Base-by-base conservation (phyloP, 139 green algal species). In the Haematococcus lacustris region DNA sequence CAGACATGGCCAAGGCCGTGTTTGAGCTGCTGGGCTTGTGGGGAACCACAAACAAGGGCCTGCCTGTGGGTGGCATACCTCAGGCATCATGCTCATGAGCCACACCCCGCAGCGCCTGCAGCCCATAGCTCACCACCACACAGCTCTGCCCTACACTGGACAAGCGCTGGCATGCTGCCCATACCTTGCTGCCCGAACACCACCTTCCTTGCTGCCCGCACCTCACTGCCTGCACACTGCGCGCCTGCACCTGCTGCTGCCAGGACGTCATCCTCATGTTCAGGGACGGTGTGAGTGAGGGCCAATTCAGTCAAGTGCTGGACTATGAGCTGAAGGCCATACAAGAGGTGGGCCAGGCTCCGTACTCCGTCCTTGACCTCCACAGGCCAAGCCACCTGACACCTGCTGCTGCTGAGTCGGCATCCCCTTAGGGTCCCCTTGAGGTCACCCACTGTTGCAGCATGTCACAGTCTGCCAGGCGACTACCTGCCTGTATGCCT, bases 301-400 rank as follows among this genome's bases (percentile, higher is more conserved):
- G 91, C 0, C 90, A 97, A 82, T 97, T 97, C 78, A 73, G 88
- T 35, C 70, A 90, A 71, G 88, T 96, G 51, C 68, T 86, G 64
- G 50, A 41, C 13, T 66, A 80, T 28, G 83, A 88, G 78, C 83
- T 80, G 64, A 71, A 30, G 26, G 80, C 78, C 61, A 81, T 88
- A 3, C 66, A 63, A 6, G n/a, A 74, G 70, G 80, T 82, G 33
- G 63, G 47, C 47, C 47, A 28, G 47, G 47, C 47, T 57, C 13
- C 21, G 47, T 57, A 13, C 13, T 57, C 21, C 13, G 47, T 57
- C 47, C 13, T 57, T 57, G 21, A 28, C 13, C 21, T 57, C 21
- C 21, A 13, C 21, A 57, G n/a, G n/a, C n/a, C n/a, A n/a, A n/a
- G n/a, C n/a, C n/a, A n/a, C n/a, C n/a, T n/a, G n/a, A n/a, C n/a